Percentiles rank a stretch among this genome's conserved stretches.
phyloP scores from a whole-genome alignment of 768 basidiomycete species.

The Serendipita sp. region DNA sequence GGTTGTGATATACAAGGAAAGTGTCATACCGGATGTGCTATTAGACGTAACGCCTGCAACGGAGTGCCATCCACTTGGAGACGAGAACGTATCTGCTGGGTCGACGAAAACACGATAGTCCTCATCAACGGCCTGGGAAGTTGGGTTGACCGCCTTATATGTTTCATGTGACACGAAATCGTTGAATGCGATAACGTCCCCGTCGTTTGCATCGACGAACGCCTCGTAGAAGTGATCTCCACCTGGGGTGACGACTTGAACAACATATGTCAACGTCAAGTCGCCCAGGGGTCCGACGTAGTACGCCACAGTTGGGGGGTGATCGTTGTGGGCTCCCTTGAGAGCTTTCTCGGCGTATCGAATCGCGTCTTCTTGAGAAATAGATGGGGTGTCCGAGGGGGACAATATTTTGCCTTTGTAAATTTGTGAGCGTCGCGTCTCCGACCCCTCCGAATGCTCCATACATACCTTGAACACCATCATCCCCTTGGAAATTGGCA shows the following conservation, averaged over 20 bases:
- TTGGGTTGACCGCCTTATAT: neutral
- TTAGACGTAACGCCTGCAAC: neutral
- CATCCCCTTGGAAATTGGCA: constrained; percentile 7
- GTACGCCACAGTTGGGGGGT: neutral
- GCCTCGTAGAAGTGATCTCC: constrained; percentile 3
- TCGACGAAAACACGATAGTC: neutral
- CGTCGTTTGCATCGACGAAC: neutral
- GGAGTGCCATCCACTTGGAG: neutral
- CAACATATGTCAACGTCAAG: constrained; percentile 3
- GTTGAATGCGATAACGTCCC: neutral
- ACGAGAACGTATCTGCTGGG: neutral
- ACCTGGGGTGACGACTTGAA: neutral
- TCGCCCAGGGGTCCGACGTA: neutral
- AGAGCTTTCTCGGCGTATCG: constrained; percentile 1
- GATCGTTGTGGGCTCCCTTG: neutral
- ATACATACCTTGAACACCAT: constrained; percentile 25
- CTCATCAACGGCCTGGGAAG: neutral
- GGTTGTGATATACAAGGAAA: neutral
- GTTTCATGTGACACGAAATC: neutral
- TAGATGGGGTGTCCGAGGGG: neutral
- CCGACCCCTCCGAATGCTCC: neutral
- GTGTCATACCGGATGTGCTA: neutral
- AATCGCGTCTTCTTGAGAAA: neutral
- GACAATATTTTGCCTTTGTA: neutral
- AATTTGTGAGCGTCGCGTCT: neutral